Conservation (phyloP, 2,329 filamentous ascomycete species). For the Parascedosporium putredinis region DNA sequence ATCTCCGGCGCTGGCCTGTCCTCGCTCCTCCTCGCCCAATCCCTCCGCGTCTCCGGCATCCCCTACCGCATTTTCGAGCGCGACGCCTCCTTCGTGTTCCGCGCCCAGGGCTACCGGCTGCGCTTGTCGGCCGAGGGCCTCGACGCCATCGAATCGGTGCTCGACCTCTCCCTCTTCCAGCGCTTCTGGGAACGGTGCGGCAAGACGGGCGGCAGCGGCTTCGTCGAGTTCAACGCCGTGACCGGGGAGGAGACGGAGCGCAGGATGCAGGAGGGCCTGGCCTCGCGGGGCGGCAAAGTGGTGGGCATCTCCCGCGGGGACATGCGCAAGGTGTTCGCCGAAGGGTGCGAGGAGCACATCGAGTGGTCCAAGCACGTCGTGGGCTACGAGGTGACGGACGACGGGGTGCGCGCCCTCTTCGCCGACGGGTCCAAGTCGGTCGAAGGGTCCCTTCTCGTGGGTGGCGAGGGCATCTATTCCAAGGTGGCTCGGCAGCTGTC, state of each 20-base stretch:
- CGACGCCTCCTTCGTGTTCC: slow-evolving; percentile 37
- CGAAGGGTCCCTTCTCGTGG: slow-evolving; percentile 49
- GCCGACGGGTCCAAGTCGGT: slow-evolving; percentile 47
- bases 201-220: slow-evolving; percentile 39
- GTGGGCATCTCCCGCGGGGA: slow-evolving; percentile 53
- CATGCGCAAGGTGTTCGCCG: slow-evolving; percentile 49
- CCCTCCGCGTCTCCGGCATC: slow-evolving; percentile 29
- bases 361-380: slow-evolving; percentile 45
- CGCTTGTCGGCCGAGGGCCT: slow-evolving; percentile 46
- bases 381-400: slow-evolving; percentile 44
- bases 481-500: slow-evolving; percentile 50
- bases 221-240: slow-evolving; percentile 38
- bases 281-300: slow-evolving; percentile 45
- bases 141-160: slow-evolving; percentile 49
- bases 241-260: slow-evolving; percentile 35
- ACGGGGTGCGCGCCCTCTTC: slow-evolving; percentile 47
- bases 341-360: slow-evolving; percentile 43
- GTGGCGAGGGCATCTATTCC: slow-evolving; percentile 53
- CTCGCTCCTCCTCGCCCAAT: slow-evolving; percentile 32
- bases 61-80: slow-evolving; percentile 48
- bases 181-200: neutral
- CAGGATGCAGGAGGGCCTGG: slow-evolving; percentile 22
- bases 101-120: slow-evolving; percentile 52
- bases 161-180: slow-evolving; percentile 34
- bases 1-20: slow-evolving; percentile 34